These are phyloP conservation scores for Tolypocladium sp. DNA, from an alignment of 2,329 filamentous ascomycete species.

Conservation along the genomic window DNA sequence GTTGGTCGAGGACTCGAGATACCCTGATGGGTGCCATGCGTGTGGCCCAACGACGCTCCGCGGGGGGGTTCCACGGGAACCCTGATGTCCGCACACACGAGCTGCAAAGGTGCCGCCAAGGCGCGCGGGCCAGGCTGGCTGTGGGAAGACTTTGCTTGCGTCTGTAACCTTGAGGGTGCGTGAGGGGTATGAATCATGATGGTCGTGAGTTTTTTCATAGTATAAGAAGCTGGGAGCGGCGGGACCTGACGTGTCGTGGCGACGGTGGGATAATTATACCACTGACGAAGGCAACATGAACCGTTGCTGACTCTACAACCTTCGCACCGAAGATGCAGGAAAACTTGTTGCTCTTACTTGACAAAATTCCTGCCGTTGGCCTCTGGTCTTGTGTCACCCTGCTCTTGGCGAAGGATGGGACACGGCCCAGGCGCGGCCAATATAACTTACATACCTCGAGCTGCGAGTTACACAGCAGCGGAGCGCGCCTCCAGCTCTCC, in stretches of 20 bases:
- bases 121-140: background rate
- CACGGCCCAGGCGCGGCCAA: background rate
- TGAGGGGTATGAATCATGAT: no score
- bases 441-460: no score
- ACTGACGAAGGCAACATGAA: no score
- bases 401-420: background rate
- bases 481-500: no score
- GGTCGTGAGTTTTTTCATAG: background rate
- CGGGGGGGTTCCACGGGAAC: background rate
- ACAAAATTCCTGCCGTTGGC: no score
- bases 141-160: background rate
- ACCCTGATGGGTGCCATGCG: background rate
- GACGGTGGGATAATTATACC: background rate
- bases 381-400: background rate
- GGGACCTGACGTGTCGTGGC: background rate
- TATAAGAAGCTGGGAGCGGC: background rate
- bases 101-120: background rate
- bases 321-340: background rate
- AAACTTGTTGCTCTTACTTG: background rate
- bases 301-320: background rate
- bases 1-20: background rate
- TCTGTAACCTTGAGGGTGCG: background rate
- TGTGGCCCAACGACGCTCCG: background rate
- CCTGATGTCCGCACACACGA: background rate
- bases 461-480: background rate